Evolutionary conservation across 2,329 filamentous ascomycete species (phyloP).

Genomic region (Periconia digitata): DNA sequence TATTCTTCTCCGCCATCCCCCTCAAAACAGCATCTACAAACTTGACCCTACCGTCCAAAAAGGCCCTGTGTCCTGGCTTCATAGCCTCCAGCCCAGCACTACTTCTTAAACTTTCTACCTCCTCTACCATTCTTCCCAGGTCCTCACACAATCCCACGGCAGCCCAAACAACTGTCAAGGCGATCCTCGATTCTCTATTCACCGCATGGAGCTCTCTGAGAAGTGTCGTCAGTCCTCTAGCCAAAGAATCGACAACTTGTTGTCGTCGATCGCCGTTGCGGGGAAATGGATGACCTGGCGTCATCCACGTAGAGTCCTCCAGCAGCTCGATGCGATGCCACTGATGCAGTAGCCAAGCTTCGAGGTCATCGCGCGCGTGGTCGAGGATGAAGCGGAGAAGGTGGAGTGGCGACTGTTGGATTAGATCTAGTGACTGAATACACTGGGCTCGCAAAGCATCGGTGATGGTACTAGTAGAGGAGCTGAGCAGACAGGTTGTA

Average conservation of each 20-base stretch:
- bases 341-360: neutral
- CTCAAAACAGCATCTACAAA: neutral
- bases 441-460: neutral
- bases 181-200: neutral
- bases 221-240: neutral
- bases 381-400: neutral
- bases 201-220: conserved; percentile 1
- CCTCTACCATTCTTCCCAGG: neutral
- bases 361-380: neutral
- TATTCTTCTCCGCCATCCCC: neutral
- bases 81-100: neutral
- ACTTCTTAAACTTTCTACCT: neutral
- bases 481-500: neutral
- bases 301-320: neutral
- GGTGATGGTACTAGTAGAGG: neutral
- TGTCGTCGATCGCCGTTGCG: neutral
- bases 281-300: neutral
- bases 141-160: neutral
- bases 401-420: neutral
- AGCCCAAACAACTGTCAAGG: neutral
- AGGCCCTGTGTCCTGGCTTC: neutral
- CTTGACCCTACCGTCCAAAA: neutral
- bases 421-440: neutral
- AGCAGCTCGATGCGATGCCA: conserved; percentile 1
- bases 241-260: neutral